Conservation (phyloP, 2,329 filamentous ascomycete species). For the Mycosphaerella sp. region DNA sequence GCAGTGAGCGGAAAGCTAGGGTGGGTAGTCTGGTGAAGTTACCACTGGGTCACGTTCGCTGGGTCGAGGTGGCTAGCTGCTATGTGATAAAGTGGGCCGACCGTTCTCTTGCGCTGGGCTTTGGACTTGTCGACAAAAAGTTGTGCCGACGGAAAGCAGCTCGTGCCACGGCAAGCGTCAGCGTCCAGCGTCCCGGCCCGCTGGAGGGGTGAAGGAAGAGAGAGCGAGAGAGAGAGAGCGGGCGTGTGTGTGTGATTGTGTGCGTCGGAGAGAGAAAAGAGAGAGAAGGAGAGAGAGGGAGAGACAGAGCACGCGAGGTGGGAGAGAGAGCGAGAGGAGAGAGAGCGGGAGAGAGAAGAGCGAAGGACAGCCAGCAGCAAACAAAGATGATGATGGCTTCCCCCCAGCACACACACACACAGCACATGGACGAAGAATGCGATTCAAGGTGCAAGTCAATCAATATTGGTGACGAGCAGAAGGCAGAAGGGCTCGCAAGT, state of each 20-base stretch:
- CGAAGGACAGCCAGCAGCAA: no score
- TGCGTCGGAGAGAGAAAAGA: no score
- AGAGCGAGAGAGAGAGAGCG: background rate
- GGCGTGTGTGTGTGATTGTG: no score
- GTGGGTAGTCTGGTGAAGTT: no score
- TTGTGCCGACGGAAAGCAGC: background rate
- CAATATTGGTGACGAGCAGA: background rate
- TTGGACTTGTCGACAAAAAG: background rate
- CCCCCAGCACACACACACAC: background rate
- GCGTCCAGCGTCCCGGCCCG: background rate
- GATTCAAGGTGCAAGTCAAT: background rate
- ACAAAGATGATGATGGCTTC: no score
- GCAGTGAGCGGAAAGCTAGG: no score
- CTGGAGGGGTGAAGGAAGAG: background rate
- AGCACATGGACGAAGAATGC: background rate
- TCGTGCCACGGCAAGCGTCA: background rate
- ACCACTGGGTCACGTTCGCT: background rate
- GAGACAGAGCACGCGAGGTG: no score
- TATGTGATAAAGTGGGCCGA: background rate
- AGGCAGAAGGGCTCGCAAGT: background rate
- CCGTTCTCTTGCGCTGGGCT: no score
- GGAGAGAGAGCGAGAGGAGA: no score
- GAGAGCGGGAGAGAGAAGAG: no score
- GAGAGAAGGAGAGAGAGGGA: no score
- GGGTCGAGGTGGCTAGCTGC: slow-evolving; percentile 4